phyloP scores from a whole-genome alignment of 306 rosid genomes.

The Parietaria judaica region DNA sequence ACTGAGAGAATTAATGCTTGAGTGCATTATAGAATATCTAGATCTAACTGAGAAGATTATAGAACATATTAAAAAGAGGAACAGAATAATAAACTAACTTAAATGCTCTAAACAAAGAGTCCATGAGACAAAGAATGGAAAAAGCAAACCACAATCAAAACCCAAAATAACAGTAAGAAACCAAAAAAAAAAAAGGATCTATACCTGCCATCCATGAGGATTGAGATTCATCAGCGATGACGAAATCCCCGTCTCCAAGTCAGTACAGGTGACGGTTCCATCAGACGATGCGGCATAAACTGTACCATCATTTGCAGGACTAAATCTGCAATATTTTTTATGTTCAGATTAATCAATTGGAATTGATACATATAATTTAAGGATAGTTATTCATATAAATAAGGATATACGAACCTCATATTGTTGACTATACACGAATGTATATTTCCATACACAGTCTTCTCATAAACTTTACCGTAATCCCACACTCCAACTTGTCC shows the following conservation, averaged over 20 bases:
- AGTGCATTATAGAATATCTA: too few relatives aligned
- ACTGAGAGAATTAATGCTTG: too few relatives aligned
- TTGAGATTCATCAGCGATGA: slow-evolving; percentile 56
- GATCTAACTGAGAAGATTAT: too few relatives aligned
- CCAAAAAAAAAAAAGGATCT: not conserved
- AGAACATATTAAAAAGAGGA: too few relatives aligned
- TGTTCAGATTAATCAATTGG: slow-evolving; percentile 8
- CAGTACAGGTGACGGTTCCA: slow-evolving; percentile 73
- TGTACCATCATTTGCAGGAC: slow-evolving; percentile 58
- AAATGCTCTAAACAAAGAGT: not conserved
- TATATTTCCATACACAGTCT: slow-evolving; percentile 65
- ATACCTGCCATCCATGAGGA: slow-evolving; percentile 92
- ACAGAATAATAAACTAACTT: too few relatives aligned
- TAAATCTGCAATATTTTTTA: slow-evolving; percentile 47
- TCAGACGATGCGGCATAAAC: slow-evolving; percentile 86
- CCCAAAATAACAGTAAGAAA: slow-evolving; percentile 6
- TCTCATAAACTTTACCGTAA: slow-evolving; percentile 68
- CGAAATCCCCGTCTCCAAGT: slow-evolving; percentile 83
- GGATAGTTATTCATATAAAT: not conserved
- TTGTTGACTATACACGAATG: slow-evolving; percentile 79
- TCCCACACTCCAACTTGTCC: slow-evolving; percentile 99
- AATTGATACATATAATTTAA: not conserved
- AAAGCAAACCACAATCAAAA: not conserved
- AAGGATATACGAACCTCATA: slow-evolving; percentile 55
- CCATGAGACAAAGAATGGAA: not conserved